Evolutionary conservation across 2,329 filamentous ascomycete species (phyloP).

Genomic region (Thelonectria discophora): DNA sequence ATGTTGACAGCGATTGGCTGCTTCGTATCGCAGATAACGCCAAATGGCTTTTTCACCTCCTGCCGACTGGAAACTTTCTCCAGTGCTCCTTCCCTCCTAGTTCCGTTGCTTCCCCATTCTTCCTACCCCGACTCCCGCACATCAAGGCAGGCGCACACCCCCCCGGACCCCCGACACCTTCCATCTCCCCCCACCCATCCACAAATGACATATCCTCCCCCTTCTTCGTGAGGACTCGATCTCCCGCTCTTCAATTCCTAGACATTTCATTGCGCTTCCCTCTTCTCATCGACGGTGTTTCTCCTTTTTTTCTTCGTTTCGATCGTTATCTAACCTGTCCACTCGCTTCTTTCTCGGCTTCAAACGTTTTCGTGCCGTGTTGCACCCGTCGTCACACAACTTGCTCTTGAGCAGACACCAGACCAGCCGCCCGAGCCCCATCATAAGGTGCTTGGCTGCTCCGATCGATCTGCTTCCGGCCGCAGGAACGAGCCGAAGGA

Average conservation of each 20-base stretch:
- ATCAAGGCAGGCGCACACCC: neutral
- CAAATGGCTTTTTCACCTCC: no score
- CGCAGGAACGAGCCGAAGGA: conserved; percentile 8
- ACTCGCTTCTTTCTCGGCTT: conserved; percentile 2
- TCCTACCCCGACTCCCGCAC: neutral
- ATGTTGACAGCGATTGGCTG: neutral
- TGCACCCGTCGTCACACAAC: conserved; percentile 1
- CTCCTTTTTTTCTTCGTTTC: neutral
- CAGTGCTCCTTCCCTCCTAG: neutral
- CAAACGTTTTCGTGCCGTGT: conserved; percentile 3
- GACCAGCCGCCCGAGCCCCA: neutral
- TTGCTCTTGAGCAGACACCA: neutral
- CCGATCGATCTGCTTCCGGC: conserved; percentile 12
- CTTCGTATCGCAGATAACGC: neutral
- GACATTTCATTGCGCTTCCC: neutral
- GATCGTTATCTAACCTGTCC: neutral
- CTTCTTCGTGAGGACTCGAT: neutral
- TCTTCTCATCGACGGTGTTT: neutral
- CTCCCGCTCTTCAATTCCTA: neutral
- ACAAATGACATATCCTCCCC: neutral
- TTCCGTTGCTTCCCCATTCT: neutral
- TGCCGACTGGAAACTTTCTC: neutral
- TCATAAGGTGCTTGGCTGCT: conserved; percentile 1
- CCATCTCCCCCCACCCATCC: neutral
- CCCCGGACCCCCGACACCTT: neutral